Conservation (phyloP, 2,329 filamentous ascomycete species). For the Zymoseptoria brevis region DNA sequence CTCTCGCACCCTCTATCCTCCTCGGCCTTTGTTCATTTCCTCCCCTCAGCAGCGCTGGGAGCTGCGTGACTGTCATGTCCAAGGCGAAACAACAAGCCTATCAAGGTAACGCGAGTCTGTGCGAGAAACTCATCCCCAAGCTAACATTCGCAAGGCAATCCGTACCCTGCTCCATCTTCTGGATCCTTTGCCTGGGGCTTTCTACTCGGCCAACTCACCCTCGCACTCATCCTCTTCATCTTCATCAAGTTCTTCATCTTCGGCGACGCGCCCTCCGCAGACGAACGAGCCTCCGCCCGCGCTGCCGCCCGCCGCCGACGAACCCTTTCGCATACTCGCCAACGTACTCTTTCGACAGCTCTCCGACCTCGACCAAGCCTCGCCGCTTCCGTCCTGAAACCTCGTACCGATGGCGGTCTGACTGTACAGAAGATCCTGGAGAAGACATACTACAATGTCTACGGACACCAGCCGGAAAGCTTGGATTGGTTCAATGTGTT, state of each 20-base stretch:
- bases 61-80: constrained; percentile 19
- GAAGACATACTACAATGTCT: constrained; percentile 96
- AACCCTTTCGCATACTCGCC: constrained; percentile 58
- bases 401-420: constrained; percentile 37
- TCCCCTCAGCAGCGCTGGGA: not conserved
- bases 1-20: not conserved
- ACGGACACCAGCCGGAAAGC: constrained; percentile 91
- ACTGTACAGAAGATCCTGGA: constrained; percentile 90
- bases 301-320: constrained; percentile 66
- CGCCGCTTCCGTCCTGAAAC: constrained; percentile 21
- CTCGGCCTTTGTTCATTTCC: not conserved
- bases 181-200: constrained; percentile 59
- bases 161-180: constrained; percentile 14
- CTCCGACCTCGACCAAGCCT: constrained; percentile 27
- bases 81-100: constrained; percentile 29
- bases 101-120: constrained; percentile 13
- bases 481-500: constrained; percentile 99
- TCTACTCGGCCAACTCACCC: not conserved
- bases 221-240: not conserved
- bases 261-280: constrained; percentile 79
- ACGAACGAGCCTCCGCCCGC: constrained; percentile 67
- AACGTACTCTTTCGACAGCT: constrained; percentile 30
- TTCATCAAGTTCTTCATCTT: constrained; percentile 1
- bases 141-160: constrained; percentile 17
- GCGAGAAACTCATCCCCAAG: not conserved